Conservation (phyloP, 495 filamentous ascomycete species). For the Aspergillus panamensis region DNA sequence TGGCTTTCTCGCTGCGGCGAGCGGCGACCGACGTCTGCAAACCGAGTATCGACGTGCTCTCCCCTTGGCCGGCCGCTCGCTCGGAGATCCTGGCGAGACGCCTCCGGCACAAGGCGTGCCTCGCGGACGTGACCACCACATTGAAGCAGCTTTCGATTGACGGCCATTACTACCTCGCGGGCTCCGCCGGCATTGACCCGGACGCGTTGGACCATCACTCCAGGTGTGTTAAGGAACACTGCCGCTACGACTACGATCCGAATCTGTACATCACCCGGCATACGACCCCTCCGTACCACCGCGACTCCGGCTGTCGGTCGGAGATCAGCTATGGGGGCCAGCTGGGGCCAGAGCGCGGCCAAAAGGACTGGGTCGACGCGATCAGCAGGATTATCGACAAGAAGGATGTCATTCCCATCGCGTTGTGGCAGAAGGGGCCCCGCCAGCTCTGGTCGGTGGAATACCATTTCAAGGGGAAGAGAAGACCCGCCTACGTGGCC, state of each 20-base stretch:
- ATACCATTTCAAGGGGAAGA: not conserved
- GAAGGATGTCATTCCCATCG: slow-evolving; percentile 3
- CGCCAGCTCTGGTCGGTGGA: slow-evolving; percentile 1
- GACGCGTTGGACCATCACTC: slow-evolving; percentile 9
- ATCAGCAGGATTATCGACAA: slow-evolving; percentile 2
- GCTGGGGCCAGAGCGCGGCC: slow-evolving; percentile 4
- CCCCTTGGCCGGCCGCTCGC: slow-evolving; percentile 6
- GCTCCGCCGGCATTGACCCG: not conserved
- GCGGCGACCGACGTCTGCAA: slow-evolving; percentile 3
- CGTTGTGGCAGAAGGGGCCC: slow-evolving; percentile 3
- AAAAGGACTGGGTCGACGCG: slow-evolving; percentile 4
- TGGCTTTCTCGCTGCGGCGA: slow-evolving; percentile 3
- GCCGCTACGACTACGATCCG: slow-evolving; percentile 2
- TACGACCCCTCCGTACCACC: not conserved
- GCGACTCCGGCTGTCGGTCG: not conserved
- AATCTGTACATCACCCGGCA: slow-evolving; percentile 2
- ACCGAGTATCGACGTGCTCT: not conserved
- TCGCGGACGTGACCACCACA: slow-evolving; percentile 6
- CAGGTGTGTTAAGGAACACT: not conserved
- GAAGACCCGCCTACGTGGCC: slow-evolving; percentile 8
- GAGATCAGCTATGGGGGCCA: not conserved
- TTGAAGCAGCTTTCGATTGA: slow-evolving; percentile 9
- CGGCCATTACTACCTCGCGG: slow-evolving; percentile 9
- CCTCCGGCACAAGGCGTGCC: not conserved
- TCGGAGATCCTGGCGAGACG: slow-evolving; percentile 5